Percentiles rank a stretch among this genome's conserved stretches.
These are phyloP conservation scores for Gnomoniopsis sp. DNA, from an alignment of 2,329 filamentous ascomycete genomes.

Conservation along the genomic window DNA sequence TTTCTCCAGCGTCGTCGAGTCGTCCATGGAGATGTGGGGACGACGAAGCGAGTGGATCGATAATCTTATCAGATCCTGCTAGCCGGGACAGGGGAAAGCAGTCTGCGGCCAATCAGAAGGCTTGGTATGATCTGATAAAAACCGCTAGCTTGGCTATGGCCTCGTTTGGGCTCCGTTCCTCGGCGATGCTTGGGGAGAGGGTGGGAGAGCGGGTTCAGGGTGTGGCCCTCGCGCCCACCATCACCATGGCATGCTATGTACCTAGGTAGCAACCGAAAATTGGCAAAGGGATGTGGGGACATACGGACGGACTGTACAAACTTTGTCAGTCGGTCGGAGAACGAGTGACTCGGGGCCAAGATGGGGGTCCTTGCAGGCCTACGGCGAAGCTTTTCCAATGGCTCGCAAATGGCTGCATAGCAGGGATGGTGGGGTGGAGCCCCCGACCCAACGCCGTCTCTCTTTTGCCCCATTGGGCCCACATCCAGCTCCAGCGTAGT, in stretches of 20 bases:
- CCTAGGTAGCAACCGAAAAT: too few relatives aligned
- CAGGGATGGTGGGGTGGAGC: too few relatives aligned
- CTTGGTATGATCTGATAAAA: slow-evolving; percentile 5
- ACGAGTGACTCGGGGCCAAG: too few relatives aligned
- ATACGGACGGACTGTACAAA: too few relatives aligned
- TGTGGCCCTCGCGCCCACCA: not conserved
- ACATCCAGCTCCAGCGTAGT: too few relatives aligned
- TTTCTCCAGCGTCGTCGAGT: not conserved
- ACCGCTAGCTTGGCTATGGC: not conserved
- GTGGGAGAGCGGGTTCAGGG: not conserved
- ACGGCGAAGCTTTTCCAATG: too few relatives aligned
- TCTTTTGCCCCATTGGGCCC: not conserved
- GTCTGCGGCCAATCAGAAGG: not conserved
- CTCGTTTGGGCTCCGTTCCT: not conserved
- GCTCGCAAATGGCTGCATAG: too few relatives aligned
- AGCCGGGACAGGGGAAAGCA: not conserved
- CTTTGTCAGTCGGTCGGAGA: too few relatives aligned
- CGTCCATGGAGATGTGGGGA: not conserved
- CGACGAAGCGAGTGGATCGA: not conserved
- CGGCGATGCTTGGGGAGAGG: not conserved
- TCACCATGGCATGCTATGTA: too few relatives aligned
- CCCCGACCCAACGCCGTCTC: not conserved
- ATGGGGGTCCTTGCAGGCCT: too few relatives aligned
- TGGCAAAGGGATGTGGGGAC: not conserved
- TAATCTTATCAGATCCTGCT: slow-evolving; percentile 16